phyloP scores from a whole-genome alignment of 179 eudicot genomes.

The Camellia oleifera region DNA sequence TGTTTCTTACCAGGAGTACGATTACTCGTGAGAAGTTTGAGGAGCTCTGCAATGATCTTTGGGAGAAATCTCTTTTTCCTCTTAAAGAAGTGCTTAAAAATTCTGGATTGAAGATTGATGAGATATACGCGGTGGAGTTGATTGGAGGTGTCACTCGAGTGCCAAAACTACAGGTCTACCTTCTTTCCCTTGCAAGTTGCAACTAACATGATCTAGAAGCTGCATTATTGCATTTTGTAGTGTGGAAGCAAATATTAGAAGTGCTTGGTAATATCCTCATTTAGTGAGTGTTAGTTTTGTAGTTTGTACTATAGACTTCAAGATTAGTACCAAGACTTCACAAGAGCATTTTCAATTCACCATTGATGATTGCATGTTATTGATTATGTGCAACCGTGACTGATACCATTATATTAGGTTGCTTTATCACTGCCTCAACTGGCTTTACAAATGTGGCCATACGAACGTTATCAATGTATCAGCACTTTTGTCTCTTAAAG shows the following conservation, averaged over 20 bases:
- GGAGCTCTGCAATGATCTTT: constrained; percentile 77
- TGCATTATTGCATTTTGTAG: background rate
- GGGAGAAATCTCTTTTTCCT: constrained; percentile 86
- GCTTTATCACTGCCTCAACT: background rate
- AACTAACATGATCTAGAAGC: background rate
- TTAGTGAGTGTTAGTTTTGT: background rate
- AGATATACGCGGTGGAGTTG: constrained; percentile 79
- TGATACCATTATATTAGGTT: background rate
- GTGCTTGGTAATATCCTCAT: background rate
- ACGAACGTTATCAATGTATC: background rate
- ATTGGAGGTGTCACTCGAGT: constrained; percentile 98
- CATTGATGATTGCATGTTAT: too few relatives aligned
- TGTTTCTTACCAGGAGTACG: constrained; percentile 60
- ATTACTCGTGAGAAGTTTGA: constrained; percentile 95
- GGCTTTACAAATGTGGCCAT: background rate
- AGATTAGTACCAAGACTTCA: background rate
- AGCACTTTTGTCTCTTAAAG: background rate
- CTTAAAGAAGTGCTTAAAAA: constrained; percentile 64
- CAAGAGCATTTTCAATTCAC: too few relatives aligned
- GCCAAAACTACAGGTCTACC: constrained; percentile 86
- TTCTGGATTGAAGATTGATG: constrained; percentile 69
- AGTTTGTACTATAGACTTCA: too few relatives aligned
- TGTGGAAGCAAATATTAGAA: background rate
- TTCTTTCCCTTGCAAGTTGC: background rate
- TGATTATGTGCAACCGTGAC: too few relatives aligned